Conservation (phyloP, 2,329 filamentous ascomycete genomes). For the Pochonia chlamydosporia region DNA sequence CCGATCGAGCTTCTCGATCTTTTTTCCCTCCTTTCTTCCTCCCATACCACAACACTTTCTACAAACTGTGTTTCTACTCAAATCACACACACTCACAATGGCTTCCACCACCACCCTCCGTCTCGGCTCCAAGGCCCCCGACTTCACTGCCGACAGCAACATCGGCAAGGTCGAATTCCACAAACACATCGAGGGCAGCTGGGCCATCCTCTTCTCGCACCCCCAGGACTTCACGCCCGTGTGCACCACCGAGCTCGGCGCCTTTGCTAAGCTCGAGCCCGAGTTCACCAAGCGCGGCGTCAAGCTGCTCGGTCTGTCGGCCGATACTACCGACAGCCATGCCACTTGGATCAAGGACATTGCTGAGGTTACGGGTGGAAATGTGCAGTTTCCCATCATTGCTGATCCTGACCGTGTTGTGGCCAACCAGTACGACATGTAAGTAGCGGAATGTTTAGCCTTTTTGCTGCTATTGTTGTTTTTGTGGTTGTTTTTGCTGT, state of each 20-base stretch:
- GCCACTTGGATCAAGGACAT: conserved; percentile 89
- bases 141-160: conserved; percentile 80
- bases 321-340: conserved; percentile 81
- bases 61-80: neutral
- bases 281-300: conserved; percentile 84
- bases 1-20: too few relatives aligned
- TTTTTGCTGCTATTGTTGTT: too few relatives aligned
- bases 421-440: conserved; percentile 74
- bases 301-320: conserved; percentile 86
- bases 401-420: conserved; percentile 74
- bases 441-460: conserved; percentile 24
- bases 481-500: too few relatives aligned
- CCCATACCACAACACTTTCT: neutral
- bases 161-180: conserved; percentile 76
- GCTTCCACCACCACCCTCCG: conserved; percentile 41
- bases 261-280: conserved; percentile 81
- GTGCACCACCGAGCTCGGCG: conserved; percentile 92
- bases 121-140: conserved; percentile 64
- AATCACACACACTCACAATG: conserved; percentile 18
- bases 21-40: neutral
- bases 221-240: conserved; percentile 90
- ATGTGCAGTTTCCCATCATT: conserved; percentile 72
- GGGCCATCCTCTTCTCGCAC: conserved; percentile 81
- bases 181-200: conserved; percentile 71
- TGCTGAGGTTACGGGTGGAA: conserved; percentile 67